These are phyloP conservation scores for Pyrus pyrifolia DNA, from an alignment of 306 rosid species.

Conservation along the genomic window DNA sequence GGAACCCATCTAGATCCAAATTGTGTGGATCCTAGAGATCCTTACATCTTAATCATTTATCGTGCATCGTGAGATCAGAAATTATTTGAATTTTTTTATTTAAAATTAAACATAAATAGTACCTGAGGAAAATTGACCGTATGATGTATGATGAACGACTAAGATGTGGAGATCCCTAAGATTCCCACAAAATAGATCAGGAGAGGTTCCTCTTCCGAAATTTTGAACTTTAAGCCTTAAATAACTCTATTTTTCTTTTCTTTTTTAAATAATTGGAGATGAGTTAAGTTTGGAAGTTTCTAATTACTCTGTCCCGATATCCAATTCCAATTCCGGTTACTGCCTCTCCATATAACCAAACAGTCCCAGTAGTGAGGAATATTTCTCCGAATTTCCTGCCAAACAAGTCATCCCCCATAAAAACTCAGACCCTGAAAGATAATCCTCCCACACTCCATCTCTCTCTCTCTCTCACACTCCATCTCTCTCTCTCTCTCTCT, in stretches of 20 bases:
- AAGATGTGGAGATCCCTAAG: no score
- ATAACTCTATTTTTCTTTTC: no score
- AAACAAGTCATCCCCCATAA: not conserved
- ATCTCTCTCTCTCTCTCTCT: not conserved
- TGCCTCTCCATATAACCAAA: not conserved
- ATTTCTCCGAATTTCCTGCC: not conserved
- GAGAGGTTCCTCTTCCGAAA: no score
- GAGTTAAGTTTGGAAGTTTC: not conserved
- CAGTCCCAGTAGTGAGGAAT: not conserved
- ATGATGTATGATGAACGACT: no score
- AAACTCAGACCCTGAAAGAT: not conserved
- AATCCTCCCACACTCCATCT: not conserved
- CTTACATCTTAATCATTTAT: no score
- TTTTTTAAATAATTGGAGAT: not conserved
- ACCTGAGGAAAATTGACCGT: fast-evolving
- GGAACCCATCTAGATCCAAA: no score
- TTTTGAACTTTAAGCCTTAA: no score
- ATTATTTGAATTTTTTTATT: no score
- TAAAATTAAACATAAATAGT: no score
- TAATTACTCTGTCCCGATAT: no score
- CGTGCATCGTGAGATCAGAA: fast-evolving
- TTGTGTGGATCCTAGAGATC: no score
- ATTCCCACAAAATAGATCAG: no score
- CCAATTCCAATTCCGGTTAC: not conserved
- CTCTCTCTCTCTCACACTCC: not conserved